Base-by-base conservation (phyloP, 805 yeast genomes). In the Citeromyces matritensis region DNA sequence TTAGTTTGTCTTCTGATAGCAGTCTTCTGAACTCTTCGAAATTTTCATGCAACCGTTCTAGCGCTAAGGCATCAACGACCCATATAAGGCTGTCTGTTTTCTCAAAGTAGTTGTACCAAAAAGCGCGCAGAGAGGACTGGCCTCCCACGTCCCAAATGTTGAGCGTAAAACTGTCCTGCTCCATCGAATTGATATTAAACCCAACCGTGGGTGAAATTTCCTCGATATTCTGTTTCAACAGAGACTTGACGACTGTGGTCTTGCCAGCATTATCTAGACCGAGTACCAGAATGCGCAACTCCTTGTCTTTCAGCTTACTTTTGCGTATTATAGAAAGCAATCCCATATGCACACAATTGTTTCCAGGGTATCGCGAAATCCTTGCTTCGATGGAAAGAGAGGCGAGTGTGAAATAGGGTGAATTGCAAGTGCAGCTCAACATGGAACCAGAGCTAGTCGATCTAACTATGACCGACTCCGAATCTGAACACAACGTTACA, bases 251-350 rank as follows among this genome's bases (percentile, higher is more conserved):
- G 2, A 88, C 67, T 0, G 95, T 81, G 2, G 95, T 80, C 49
- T 86, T 86, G 2, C 97, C 97, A 1, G 95, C 69, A 49, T 83
- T 84, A 47, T 86, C 97, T 3, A 86, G 65, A 0, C 97, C 97
- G 9, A 86, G 63, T 35, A 82, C 61, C 14, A 88, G 58, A 15
- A 84, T 65, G 14, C 95, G 58, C 23, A 81, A 54, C 49, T 85
- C 94, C 33, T 63, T 60, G 41, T 83, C 95, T 49, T 82, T 84
- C 26, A 69, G 58, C 54, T 83, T 78, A 46, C 83, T 94, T 47
- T 84, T 85, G 43, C 76, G 65, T 35, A 86, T 78, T 19, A 84
- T 76, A 1, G 83, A 68, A 11, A 85, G 54, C 2, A 85, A 65
- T 0, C 95, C 95, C 96, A 85, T 85, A 17, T 17, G 21, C 21